Conservation (phyloP, 768 basidiomycete species). For the Mrakia blollopis region DNA sequence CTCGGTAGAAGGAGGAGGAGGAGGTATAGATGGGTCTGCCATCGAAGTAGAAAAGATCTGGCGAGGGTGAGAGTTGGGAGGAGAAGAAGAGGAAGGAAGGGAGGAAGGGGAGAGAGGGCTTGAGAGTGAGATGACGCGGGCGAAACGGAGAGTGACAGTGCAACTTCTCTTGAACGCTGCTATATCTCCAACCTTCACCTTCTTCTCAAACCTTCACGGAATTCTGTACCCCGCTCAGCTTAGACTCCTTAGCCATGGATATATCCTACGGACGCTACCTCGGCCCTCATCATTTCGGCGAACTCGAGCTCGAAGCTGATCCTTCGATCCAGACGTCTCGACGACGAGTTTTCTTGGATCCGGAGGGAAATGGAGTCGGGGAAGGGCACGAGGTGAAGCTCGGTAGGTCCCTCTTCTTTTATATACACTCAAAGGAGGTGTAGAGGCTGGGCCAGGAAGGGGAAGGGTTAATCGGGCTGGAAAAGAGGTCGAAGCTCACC, state of each 20-base stretch:
- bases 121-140: not conserved
- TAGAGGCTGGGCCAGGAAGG: no score
- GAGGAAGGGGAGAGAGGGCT: not conserved
- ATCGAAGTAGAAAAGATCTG: not conserved
- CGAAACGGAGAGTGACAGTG: no score
- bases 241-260: not conserved
- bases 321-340: conserved; percentile 37
- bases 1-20: not conserved
- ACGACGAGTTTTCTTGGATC: conserved; percentile 42
- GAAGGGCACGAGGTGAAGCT: conserved; percentile 42
- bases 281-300: conserved; percentile 40
- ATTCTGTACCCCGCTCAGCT: not conserved
- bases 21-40: not conserved
- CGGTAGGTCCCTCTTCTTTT: conserved; percentile 2
- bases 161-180: no score
- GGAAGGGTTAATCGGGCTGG: no score
- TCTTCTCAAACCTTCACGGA: not conserved
- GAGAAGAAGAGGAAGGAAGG: not conserved
- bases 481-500: not conserved
- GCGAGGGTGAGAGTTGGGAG: not conserved
- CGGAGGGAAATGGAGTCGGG: conserved; percentile 39
- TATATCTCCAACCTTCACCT: not conserved
- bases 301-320: conserved; percentile 39
- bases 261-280: conserved; percentile 44
- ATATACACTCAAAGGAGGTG: not conserved